Percentiles rank a stretch among this genome's conserved stretches.
Evolutionary conservation across 2,329 filamentous ascomycete species (phyloP).

Genomic region (Aspergillus pseudonomiae): DNA sequence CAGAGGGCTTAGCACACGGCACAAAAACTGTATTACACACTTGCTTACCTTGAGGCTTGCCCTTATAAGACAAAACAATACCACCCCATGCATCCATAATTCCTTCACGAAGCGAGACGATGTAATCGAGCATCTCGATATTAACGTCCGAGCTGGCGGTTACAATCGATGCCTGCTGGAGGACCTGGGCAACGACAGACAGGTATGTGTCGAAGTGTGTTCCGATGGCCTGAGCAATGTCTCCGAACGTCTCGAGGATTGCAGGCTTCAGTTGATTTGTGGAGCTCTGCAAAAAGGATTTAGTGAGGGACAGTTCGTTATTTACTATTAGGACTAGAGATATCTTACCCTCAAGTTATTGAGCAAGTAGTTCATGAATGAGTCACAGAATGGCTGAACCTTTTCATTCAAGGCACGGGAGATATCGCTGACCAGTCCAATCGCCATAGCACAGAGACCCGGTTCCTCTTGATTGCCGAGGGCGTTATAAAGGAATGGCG

Average conservation of each 20-base stretch:
- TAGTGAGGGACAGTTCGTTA: constrained; percentile 28
- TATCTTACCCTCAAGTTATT: constrained; percentile 76
- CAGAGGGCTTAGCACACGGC: constrained; percentile 19
- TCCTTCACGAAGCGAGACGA: constrained; percentile 90
- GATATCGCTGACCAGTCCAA: constrained; percentile 95
- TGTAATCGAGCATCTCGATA: constrained; percentile 96
- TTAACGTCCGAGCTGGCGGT: constrained; percentile 76
- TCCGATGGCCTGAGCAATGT: constrained; percentile 92
- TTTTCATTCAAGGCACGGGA: constrained; percentile 86
- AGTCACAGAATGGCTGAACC: constrained; percentile 92
- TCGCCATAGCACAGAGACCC: constrained; percentile 92
- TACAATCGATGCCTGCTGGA: constrained; percentile 89
- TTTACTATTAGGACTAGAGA: constrained; percentile 11
- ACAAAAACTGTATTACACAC: neutral
- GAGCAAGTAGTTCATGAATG: constrained; percentile 97
- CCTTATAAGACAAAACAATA: constrained; percentile 92
- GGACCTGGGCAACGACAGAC: constrained; percentile 85
- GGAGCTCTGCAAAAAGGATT: constrained; percentile 63
- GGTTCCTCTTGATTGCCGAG: constrained; percentile 95
- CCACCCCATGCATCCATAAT: constrained; percentile 99
- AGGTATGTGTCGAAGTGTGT: constrained; percentile 93
- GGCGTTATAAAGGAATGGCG: constrained; percentile 89
- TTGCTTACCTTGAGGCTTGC: constrained; percentile 50
- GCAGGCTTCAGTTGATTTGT: constrained; percentile 97
- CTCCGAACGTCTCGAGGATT: constrained; percentile 96